Evolutionary conservation across 768 basidiomycete genomes (phyloP), one percentile per base, ranked within the genome.

Genomic region (Podaxis rugospora): DNA sequence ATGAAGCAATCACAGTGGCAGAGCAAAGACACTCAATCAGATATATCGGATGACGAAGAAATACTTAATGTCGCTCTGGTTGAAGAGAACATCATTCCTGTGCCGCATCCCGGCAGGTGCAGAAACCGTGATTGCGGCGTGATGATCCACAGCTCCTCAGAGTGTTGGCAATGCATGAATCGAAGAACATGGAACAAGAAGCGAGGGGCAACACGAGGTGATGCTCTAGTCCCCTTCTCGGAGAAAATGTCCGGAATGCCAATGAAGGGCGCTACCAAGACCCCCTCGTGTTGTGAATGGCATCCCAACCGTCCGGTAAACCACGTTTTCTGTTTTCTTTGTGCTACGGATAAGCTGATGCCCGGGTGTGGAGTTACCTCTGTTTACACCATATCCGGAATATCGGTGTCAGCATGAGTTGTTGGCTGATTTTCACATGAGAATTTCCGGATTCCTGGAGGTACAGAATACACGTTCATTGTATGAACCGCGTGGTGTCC

Each of bases 401-500:
- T 80, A 72, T 62, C 69, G 73, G 55, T 71, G 67, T 51, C 65
- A 71, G 49, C 64, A 71, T 1, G 68, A 71, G 10, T 66, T 75
- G 5, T 61, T 75, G 11, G 47, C 52, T 4, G 70, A 72, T 40
- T 72, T 76, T 52, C 63, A 61, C 27, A 42, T 55, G 18, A 67
- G 69, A 27, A 63, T 74, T 21, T 44, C 42, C 2, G 67, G 64
- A 7, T 81, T 80, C 62, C 65, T 79, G 18, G 67, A 74, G 55
- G 73, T 72, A 2, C 78, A 76, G 56, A 67, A 69, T 0, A 64
- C 70, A 51, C 78, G 77, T 58, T 68, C 65, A 55, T 66, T 73
- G 39, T 69, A 70, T 64, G 72, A 70, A 39, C 42, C 62, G 56
- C 51, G 25, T 27, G 49, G 51, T 32, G 35, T 5, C 1, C 35